Evolutionary conservation across 306 rosid genomes (phyloP).

Genomic region (Fragaria iinumae): DNA sequence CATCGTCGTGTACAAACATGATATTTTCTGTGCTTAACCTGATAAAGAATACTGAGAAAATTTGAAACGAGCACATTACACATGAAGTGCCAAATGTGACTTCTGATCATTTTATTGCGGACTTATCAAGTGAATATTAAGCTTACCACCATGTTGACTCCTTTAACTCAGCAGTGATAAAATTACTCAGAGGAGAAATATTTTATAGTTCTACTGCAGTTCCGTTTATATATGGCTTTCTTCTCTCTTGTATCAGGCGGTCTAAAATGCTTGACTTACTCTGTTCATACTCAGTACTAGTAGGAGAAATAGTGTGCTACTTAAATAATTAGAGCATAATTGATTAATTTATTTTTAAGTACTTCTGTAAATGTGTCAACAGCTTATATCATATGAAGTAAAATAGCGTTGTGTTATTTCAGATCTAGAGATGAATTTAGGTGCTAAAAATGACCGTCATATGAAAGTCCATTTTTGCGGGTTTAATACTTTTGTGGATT

Average conservation of each 20-base stretch:
- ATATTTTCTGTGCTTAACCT: neutral
- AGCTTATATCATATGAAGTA: neutral
- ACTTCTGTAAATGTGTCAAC: neutral
- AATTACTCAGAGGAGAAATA: neutral
- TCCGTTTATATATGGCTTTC: neutral
- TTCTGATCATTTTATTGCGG: neutral
- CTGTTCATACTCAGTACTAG: neutral
- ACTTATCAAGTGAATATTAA: neutral
- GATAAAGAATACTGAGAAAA: neutral
- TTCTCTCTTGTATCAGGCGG: slow-evolving; percentile 11
- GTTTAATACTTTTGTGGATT: neutral
- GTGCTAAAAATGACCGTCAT: neutral
- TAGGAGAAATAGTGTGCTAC: neutral
- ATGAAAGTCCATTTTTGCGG: neutral
- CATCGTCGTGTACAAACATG: neutral
- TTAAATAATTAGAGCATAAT: neutral
- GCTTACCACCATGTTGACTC: neutral
- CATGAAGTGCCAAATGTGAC: neutral
- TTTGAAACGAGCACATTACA: neutral
- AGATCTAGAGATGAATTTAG: neutral
- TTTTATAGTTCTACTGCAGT: neutral
- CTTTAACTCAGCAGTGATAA: neutral
- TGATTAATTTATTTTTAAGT: neutral
- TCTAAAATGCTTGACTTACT: neutral
- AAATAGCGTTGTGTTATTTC: neutral